These are phyloP conservation scores for Penicillium pancosmium DNA, from an alignment of 495 filamentous ascomycete species.

Conservation along the genomic window DNA sequence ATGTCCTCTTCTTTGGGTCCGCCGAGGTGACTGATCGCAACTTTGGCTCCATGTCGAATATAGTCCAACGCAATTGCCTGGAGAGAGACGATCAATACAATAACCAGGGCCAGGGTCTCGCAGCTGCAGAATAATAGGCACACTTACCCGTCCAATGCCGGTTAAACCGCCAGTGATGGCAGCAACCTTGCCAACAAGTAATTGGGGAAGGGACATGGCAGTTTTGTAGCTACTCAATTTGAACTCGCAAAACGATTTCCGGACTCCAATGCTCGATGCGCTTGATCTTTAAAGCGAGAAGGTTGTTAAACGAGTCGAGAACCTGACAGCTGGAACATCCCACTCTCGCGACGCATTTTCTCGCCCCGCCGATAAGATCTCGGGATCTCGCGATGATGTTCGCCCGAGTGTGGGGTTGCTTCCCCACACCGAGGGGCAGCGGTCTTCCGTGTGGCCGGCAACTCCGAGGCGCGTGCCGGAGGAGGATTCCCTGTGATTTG, in stretches of 20 bases:
- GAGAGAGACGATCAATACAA: not conserved
- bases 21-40: slow-evolving; percentile 71
- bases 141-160: slow-evolving; percentile 65
- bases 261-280: not conserved
- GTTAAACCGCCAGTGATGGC: slow-evolving; percentile 78
- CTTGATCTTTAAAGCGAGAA: not conserved
- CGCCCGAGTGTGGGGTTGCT: slow-evolving; percentile 31
- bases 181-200: slow-evolving; percentile 69
- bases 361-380: slow-evolving; percentile 28
- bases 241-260: not conserved
- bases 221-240: not conserved
- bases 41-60: slow-evolving; percentile 67
- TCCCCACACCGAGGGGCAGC: slow-evolving; percentile 20
- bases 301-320: not conserved
- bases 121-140: not conserved
- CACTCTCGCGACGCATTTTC: not conserved
- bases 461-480: slow-evolving; percentile 4
- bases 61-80: slow-evolving; percentile 72
- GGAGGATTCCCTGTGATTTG: slow-evolving; percentile 7
- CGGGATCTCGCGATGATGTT: slow-evolving; percentile 40
- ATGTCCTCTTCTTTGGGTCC: slow-evolving; percentile 54
- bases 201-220: slow-evolving; percentile 44
- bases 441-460: slow-evolving; percentile 3
- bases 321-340: not conserved
- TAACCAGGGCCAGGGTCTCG: not conserved